Conservation (phyloP, 148 eudicot genomes). For the Fagopyrum homotropicum region DNA sequence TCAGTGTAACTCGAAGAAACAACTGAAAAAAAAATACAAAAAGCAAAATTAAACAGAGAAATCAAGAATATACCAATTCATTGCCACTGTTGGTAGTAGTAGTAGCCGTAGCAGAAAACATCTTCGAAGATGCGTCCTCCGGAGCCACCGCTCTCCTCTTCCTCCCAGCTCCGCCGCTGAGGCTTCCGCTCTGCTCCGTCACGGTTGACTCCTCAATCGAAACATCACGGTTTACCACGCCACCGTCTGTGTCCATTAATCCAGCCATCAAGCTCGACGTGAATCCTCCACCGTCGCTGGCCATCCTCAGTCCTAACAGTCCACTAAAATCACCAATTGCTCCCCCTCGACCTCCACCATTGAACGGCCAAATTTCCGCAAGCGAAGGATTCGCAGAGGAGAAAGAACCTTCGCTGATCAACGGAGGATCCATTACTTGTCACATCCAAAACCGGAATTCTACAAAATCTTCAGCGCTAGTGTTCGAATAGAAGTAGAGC, state of each 20-base stretch:
- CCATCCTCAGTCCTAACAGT: constrained; percentile 56
- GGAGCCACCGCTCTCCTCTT: constrained; percentile 38
- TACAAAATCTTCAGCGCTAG: neutral
- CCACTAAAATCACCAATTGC: constrained; percentile 26
- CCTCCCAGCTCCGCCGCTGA: constrained; percentile 29
- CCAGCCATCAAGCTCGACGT: constrained; percentile 26
- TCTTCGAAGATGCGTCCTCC: constrained; percentile 53
- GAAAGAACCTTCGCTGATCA: constrained; percentile 66
- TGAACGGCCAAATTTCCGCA: constrained; percentile 70
- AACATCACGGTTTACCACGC: constrained; percentile 23
- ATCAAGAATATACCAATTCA: constrained; percentile 40
- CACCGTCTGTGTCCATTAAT: constrained; percentile 17
- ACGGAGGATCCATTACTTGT: constrained; percentile 74
- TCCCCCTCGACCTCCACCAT: constrained; percentile 16
- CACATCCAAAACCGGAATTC: constrained; percentile 9
- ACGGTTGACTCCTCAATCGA: constrained; percentile 72
- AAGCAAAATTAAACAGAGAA: neutral
- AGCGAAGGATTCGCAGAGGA: constrained; percentile 67
- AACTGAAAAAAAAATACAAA: neutral
- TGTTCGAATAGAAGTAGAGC: neutral
- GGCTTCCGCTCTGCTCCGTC: constrained; percentile 63
- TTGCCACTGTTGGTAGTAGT: constrained; percentile 40
- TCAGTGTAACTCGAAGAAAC: neutral
- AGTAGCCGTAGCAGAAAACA: constrained; percentile 38
- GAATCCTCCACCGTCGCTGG: constrained; percentile 34